Evolutionary conservation across 2,329 filamentous ascomycete genomes (phyloP).

Genomic region (Fusarium pseudocircinatum): DNA sequence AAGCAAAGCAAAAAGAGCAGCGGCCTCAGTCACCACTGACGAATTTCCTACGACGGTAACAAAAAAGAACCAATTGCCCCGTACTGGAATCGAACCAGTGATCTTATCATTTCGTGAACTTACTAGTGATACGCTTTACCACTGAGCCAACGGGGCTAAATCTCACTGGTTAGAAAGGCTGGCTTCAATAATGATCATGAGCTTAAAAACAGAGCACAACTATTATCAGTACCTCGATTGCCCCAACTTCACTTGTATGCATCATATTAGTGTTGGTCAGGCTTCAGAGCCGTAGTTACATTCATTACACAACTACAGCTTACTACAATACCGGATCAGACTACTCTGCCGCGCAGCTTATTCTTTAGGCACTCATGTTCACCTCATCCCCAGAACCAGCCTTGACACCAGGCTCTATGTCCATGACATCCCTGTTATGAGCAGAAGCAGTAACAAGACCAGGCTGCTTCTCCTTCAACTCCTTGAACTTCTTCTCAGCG

Average conservation of each 20-base stretch:
- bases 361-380: background rate
- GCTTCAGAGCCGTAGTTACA: background rate
- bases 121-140: background rate
- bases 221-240: no score
- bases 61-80: background rate
- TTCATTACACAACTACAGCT: background rate
- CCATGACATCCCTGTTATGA: conserved; percentile 1
- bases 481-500: conserved; percentile 70
- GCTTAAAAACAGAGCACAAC: fast-evolving
- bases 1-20: background rate
- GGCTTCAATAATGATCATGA: fast-evolving
- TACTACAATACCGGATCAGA: fast-evolving
- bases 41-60: no score
- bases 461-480: conserved; percentile 69
- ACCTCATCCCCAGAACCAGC: conserved; percentile 9
- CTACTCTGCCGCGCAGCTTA: fast-evolving
- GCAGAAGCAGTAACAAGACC: conserved; percentile 43
- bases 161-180: background rate
- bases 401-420: conserved; percentile 11
- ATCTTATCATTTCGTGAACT: background rate
- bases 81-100: background rate
- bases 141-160: background rate
- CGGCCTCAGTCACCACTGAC: fast-evolving
- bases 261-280: background rate
- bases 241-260: background rate